phyloP scores from a whole-genome alignment of 371 early-diverging fungal genomes.

The Syncephalastrum contaminatum region DNA sequence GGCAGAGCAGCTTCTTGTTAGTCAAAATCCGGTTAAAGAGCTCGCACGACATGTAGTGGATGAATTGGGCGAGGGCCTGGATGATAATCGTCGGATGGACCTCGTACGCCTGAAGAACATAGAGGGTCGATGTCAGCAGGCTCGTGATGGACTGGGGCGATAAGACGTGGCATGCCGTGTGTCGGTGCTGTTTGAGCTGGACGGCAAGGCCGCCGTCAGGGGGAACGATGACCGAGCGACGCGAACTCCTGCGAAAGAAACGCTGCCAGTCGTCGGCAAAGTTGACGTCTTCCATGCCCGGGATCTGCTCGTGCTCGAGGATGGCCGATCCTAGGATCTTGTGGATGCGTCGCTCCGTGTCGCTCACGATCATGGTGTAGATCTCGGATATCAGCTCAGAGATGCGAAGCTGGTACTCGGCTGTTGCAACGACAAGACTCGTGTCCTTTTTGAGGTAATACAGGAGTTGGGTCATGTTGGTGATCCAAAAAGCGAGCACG shows the following conservation, averaged over 20 bases:
- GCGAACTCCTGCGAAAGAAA: conserved; percentile 39
- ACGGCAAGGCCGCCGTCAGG: conserved; percentile 21
- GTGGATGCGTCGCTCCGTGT: conserved; percentile 57
- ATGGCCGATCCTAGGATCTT: conserved; percentile 63
- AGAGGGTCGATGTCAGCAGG: conserved; percentile 57
- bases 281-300: conserved; percentile 64
- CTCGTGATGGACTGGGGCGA: conserved; percentile 65
- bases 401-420: conserved; percentile 60
- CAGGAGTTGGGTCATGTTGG: conserved; percentile 74
- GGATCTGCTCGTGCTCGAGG: conserved; percentile 69
- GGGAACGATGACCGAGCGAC: conserved; percentile 23
- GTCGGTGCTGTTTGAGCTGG: conserved; percentile 21
- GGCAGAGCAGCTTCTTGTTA: conserved; percentile 69
- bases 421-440: conserved; percentile 61
- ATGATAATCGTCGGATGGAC: conserved; percentile 70
- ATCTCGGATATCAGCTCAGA: conserved; percentile 73
- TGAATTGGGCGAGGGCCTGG: conserved; percentile 68
- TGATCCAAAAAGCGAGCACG: conserved; percentile 75
- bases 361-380: conserved; percentile 59
- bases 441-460: conserved; percentile 82
- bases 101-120: conserved; percentile 53
- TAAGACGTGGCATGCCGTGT: conserved; percentile 13
- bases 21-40: conserved; percentile 82
- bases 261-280: conserved; percentile 64
- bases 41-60: conserved; percentile 71